These are phyloP conservation scores for Extremus antarcticus DNA, from an alignment of 495 filamentous ascomycete species.

Conservation along the genomic window DNA sequence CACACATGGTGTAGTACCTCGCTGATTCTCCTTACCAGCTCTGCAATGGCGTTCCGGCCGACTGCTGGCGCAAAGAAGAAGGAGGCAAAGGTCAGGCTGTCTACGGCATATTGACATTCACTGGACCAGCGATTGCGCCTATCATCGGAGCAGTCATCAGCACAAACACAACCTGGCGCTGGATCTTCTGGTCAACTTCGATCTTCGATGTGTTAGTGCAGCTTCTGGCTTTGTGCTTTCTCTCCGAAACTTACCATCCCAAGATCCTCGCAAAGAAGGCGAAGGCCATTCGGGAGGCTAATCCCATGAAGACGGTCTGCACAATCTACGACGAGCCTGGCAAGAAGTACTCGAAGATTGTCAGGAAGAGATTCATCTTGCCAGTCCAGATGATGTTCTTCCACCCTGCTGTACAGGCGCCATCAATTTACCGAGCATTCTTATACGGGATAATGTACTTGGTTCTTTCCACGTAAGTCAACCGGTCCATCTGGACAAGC, in stretches of 20 bases:
- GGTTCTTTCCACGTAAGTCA: constrained; percentile 49
- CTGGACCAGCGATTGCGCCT: constrained; percentile 41
- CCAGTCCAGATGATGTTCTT: constrained; percentile 32
- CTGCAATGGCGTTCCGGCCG: constrained; percentile 51
- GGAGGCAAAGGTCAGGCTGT: constrained; percentile 51
- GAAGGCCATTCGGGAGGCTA: constrained; percentile 45
- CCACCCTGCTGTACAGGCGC: constrained; percentile 34
- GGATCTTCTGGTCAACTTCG: constrained; percentile 48
- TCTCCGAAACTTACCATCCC: constrained; percentile 56
- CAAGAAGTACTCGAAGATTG: constrained; percentile 39
- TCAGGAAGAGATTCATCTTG: constrained; percentile 16
- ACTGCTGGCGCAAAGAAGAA: constrained; percentile 37
- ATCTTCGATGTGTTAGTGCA: constrained; percentile 53
- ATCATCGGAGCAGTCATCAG: constrained; percentile 42
- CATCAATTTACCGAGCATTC: constrained; percentile 47
- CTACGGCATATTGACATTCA: constrained; percentile 35
- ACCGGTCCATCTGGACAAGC: too few species aligned
- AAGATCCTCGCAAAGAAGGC: constrained; percentile 46
- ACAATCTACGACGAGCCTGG: constrained; percentile 38
- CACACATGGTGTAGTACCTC: neutral
- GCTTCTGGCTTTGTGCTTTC: constrained; percentile 47
- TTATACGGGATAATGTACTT: constrained; percentile 57
- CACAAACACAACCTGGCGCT: constrained; percentile 56
- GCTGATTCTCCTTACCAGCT: constrained; percentile 40
- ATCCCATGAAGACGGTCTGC: constrained; percentile 37